Percentiles rank a stretch among this genome's conserved stretches.
Conservation (phyloP, 495 filamentous ascomycete genomes). For the Lentithecium fluviatile region DNA sequence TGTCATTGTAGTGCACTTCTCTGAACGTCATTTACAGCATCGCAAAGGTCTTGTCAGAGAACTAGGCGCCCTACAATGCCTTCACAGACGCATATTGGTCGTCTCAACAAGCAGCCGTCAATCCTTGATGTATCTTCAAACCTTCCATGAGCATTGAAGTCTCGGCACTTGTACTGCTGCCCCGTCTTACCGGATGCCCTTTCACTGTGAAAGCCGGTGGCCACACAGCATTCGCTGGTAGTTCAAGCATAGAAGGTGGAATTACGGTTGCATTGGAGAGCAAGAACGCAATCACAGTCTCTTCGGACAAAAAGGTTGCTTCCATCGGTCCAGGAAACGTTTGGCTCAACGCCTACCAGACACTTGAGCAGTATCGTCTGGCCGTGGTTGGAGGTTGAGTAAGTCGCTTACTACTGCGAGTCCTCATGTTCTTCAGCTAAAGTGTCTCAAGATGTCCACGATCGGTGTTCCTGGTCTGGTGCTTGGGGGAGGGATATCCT, state of each 20-base stretch:
- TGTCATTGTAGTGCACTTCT: neutral
- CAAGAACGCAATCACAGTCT: constrained; percentile 20
- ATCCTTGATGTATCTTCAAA: constrained; percentile 4
- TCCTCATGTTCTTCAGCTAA: too few species aligned
- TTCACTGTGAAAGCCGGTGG: constrained; percentile 45
- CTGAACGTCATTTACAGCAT: neutral
- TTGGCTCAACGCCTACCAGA: constrained; percentile 18
- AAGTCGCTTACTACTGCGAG: too few species aligned
- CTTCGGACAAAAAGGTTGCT: neutral
- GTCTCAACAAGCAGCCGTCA: neutral
- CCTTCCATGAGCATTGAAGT: neutral
- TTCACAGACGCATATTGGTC: neutral
- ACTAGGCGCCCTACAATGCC: neutral
- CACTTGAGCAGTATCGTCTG: neutral
- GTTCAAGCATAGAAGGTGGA: constrained; percentile 39
- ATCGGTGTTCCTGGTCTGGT: too few species aligned
- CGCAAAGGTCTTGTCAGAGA: neutral
- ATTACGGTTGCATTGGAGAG: constrained; percentile 38
- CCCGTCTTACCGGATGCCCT: neutral
- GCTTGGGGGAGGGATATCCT: too few species aligned
- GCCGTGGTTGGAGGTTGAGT: constrained; percentile 8
- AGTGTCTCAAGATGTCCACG: too few species aligned
- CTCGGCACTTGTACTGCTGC: neutral
- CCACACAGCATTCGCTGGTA: constrained; percentile 35
- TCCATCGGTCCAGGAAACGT: constrained; percentile 7